Evolutionary conservation across 352 stramenopile genomes (phyloP).

Genomic region (Pilasporangium apinafurcum): DNA sequence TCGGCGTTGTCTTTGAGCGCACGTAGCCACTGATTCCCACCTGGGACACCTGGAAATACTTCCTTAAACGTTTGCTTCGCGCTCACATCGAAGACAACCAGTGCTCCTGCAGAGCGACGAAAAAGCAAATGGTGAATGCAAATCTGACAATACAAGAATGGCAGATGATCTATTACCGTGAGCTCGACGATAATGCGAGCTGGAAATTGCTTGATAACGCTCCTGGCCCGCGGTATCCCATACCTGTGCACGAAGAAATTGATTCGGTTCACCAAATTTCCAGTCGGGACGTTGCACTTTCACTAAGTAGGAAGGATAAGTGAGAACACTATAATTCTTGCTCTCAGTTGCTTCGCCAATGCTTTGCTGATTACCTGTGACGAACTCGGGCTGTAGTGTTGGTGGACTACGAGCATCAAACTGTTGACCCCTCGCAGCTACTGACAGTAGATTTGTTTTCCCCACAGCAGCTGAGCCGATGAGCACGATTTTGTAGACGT

Average conservation of each 20-base stretch:
- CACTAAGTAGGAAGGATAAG: slow-evolving; percentile 12
- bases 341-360: no score
- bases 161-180: slow-evolving; percentile 21
- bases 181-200: slow-evolving; percentile 58
- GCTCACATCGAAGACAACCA: slow-evolving; percentile 64
- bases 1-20: slow-evolving; percentile 63
- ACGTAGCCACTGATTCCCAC: slow-evolving; percentile 50
- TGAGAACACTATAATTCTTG: not conserved
- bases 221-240: slow-evolving; percentile 72
- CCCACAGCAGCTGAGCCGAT: slow-evolving; percentile 55
- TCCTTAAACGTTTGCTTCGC: slow-evolving; percentile 66
- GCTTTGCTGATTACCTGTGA: slow-evolving; percentile 29
- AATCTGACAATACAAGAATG: not conserved
- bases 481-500: slow-evolving; percentile 58
- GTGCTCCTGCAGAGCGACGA: slow-evolving; percentile 22
- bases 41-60: slow-evolving; percentile 35
- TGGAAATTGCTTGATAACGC: slow-evolving; percentile 67
- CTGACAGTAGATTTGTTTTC: slow-evolving; percentile 56
- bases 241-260: slow-evolving; percentile 61
- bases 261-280: slow-evolving; percentile 61
- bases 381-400: slow-evolving; percentile 59
- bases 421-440: slow-evolving; percentile 46
- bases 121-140: not conserved
- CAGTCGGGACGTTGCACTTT: slow-evolving; percentile 62
- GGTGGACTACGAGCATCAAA: slow-evolving; percentile 43